Evolutionary conservation across 169 alveolate species (phyloP), one percentile per base, ranked within the genome.

Genomic region (Fabrea salina): DNA sequence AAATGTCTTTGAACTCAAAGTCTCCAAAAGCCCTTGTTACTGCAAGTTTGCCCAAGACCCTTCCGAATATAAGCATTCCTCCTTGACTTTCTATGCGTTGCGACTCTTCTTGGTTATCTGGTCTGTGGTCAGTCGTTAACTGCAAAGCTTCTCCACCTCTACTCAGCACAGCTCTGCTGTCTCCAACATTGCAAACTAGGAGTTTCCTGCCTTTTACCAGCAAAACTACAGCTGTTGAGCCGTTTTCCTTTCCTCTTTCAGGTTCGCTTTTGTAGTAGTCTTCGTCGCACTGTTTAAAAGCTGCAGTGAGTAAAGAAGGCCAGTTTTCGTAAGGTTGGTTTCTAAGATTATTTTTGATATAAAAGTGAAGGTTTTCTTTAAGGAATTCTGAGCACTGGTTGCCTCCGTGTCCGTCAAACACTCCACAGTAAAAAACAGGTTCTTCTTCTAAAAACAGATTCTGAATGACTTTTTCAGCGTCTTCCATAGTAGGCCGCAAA

Each of bases 21-120:
- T 95, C 97, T 1, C 98, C 98, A 82, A 95, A 93, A 57, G 96
- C 94, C 76, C 98, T 80, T 1, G 96, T 82, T 32, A 95, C 91
- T 54, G 93, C 95, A 35, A 95, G 68, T 61, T 90, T 85, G 25
- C 93, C 92, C 59, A 85, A 84, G 19, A 92, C 92, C 80, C 96
- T 80, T 27, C 91, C 91, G 56, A 87, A 84, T 37, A 87, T 89
- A 11, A 95, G 88, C 5, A 85, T 68, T 6, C 96, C 98, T 7
- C 98, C 97, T 16, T 78, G 54, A 51, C 56, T 78, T 33, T 76
- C 75, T 2, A 92, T 92, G 72, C 96, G 75, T 30, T 82, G 86
- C 37, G 53, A 50, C 53, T 92, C 96, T n/a, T 78, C 91, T 44
- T 59, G 47, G 5, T 19, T 32, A 43, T 1, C 82, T 6, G 94